Base-by-base conservation (phyloP, 495 filamentous ascomycete species). In the Staphylotrichum longicolle region DNA sequence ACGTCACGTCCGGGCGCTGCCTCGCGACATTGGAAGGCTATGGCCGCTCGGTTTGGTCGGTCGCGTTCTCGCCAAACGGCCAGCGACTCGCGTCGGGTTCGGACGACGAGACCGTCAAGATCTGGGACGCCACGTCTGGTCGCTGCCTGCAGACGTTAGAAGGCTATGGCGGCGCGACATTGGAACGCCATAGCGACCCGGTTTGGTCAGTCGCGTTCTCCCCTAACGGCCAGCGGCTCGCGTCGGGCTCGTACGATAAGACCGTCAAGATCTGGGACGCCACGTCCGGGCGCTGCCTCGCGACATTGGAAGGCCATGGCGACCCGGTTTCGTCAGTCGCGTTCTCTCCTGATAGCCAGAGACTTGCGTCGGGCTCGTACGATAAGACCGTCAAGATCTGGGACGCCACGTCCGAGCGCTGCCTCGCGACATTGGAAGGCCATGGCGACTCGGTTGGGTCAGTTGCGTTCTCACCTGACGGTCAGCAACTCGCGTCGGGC, bases 401-500 rank as follows among this genome's bases (percentile, higher is more conserved):
- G 76, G 68, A 75, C 59, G 35, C 51, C 32, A 63, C 61, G 55
- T 40, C 62, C 41, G 52, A 11, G 7, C 7, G 14, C 45, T 47
- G n/a, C 3, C 3, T 47, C n/a, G 45, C 45, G n/a, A 20, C 5
- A 2, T 12, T 44, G 4, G 41, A 62, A 32, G 63, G 44, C 14
- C 48, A 62, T 65, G 54, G 62, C 47, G 12, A 32, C 45, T 47
- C n/a, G 42, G 55, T 71, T 52, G 5, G 64, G 54, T 32, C 48
- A 7, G 68, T 78, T 2, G 69, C 69, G 11, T 81, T 76, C 66
- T 78, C 76, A 10, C 71, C 60, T 7, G 68, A 80, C 60, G 61
- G 66, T 37, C 65, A 63, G 54, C 59, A 7, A 33, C 54, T 62
- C 3, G 59, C 59, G 32, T 66, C 63, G 20, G 54, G 41, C 10